Evolutionary conservation across 306 rosid species (phyloP).

Genomic region (Acmispon strigosus): DNA sequence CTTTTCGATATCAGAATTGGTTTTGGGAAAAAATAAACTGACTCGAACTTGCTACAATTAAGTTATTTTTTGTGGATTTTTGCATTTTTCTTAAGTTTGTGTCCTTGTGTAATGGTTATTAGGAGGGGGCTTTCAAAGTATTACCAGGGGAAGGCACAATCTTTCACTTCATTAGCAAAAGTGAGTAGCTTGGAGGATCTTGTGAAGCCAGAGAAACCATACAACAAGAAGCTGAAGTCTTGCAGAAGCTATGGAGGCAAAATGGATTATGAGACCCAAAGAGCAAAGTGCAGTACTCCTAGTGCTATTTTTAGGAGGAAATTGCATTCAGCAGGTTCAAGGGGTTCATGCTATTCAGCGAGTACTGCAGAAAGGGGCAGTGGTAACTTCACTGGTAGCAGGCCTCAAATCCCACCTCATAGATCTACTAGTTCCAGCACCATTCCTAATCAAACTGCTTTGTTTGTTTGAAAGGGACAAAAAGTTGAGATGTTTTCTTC

Average conservation of each 20-base stretch:
- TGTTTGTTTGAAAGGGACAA: slow-evolving; percentile 10
- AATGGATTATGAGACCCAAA: not conserved
- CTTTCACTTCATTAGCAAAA: slow-evolving; percentile 34
- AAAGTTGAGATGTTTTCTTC: not conserved
- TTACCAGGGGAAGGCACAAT: slow-evolving; percentile 35
- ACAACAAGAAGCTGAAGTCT: slow-evolving; percentile 22
- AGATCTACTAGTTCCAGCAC: slow-evolving; percentile 15
- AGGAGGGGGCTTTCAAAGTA: slow-evolving; percentile 46
- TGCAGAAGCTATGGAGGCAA: slow-evolving; percentile 28
- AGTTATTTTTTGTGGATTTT: not conserved
- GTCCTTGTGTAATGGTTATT: not conserved
- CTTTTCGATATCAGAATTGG: too few species aligned
- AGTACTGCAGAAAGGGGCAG: not conserved
- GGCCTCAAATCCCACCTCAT: slow-evolving; percentile 21
- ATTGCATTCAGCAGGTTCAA: too few species aligned
- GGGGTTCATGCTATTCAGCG: too few species aligned
- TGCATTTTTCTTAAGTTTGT: not conserved
- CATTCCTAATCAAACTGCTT: slow-evolving; percentile 22
- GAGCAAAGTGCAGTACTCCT: too few species aligned
- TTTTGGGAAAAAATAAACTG: too few species aligned
- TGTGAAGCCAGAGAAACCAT: slow-evolving; percentile 28
- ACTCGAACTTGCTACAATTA: too few species aligned
- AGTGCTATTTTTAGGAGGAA: too few species aligned
- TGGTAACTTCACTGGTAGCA: not conserved
- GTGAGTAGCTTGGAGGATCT: slow-evolving; percentile 38